phyloP scores from a whole-genome alignment of 495 filamentous ascomycete species.

The Talaromyces nanjingensis region DNA sequence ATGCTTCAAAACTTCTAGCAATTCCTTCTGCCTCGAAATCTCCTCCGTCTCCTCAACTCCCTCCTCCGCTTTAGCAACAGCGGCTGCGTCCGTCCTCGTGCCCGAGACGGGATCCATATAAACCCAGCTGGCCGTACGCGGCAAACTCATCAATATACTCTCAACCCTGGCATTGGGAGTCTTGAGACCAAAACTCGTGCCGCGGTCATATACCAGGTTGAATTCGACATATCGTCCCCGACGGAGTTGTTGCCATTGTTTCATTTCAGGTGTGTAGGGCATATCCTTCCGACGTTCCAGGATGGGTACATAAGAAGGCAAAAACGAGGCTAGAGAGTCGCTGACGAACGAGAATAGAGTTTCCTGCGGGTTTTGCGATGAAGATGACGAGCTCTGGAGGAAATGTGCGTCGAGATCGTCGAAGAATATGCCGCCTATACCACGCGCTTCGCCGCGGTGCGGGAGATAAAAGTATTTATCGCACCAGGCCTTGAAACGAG shows the following conservation, averaged over 20 bases:
- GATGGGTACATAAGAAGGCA: conserved; percentile 89
- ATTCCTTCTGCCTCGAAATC: conserved; percentile 47
- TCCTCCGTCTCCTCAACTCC: conserved; percentile 41
- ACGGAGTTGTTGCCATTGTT: conserved; percentile 93
- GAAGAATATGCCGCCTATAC: conserved; percentile 96
- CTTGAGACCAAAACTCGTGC: conserved; percentile 89
- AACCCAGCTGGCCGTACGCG: conserved; percentile 84
- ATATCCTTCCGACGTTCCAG: conserved; percentile 82
- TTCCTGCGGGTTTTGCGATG: conserved; percentile 74
- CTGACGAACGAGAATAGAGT: conserved; percentile 88
- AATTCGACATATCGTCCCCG: conserved; percentile 96
- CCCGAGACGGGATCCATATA: conserved; percentile 75
- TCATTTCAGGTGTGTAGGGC: conserved; percentile 76
- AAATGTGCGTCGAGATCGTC: conserved; percentile 81
- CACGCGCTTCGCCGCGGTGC: conserved; percentile 83
- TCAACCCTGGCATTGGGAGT: conserved; percentile 89
- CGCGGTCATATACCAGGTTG: conserved; percentile 95
- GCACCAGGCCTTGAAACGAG: conserved; percentile 96
- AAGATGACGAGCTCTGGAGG: conserved; percentile 34
- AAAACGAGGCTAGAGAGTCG: conserved; percentile 74
- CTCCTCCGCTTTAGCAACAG: conserved; percentile 23
- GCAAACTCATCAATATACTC: conserved; percentile 96
- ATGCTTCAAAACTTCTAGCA: conserved; percentile 76
- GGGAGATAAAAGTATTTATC: conserved; percentile 94
- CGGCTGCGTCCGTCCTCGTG: conserved; percentile 29